Evolutionary conservation across 139 green algal species (phyloP).

Genomic region (Auxenochlorella pyrenoidosa): DNA sequence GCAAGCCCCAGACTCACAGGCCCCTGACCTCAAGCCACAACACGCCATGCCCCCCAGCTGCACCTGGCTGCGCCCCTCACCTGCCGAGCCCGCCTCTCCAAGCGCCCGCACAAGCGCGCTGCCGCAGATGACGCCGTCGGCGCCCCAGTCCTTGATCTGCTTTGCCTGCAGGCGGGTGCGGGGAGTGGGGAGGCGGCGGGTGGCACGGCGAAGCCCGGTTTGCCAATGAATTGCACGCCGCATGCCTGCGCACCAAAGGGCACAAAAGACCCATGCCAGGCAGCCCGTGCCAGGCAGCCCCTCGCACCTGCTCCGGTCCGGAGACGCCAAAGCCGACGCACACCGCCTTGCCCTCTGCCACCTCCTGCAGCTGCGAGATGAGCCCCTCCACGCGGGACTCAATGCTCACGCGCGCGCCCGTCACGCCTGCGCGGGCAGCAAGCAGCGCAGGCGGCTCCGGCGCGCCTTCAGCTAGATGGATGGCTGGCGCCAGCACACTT

Average conservation of each 20-base stretch:
- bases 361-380: conserved; percentile 74
- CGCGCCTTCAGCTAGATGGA: too few relatives aligned
- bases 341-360: conserved; percentile 79
- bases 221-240: not conserved
- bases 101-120: conserved; percentile 91
- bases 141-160: conserved; percentile 92
- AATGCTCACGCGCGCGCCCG: conserved; percentile 77
- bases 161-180: conserved; percentile 52
- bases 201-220: not conserved
- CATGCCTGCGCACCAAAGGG: not conserved
- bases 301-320: conserved; percentile 72
- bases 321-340: conserved; percentile 98
- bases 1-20: too few relatives aligned
- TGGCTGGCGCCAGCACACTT: too few relatives aligned
- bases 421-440: conserved; percentile 76
- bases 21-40: too few relatives aligned
- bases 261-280: too few relatives aligned
- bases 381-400: conserved; percentile 84
- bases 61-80: not conserved
- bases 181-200: not conserved
- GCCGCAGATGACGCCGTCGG: conserved; percentile 98
- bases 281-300: conserved; percentile 16
- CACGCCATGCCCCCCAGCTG: too few relatives aligned
- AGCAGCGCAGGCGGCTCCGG: not conserved
- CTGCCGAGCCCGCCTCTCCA: conserved; percentile 68